Base-by-base conservation (phyloP, 1,284 basidiomycete genomes). In the Cerrena zonata region DNA sequence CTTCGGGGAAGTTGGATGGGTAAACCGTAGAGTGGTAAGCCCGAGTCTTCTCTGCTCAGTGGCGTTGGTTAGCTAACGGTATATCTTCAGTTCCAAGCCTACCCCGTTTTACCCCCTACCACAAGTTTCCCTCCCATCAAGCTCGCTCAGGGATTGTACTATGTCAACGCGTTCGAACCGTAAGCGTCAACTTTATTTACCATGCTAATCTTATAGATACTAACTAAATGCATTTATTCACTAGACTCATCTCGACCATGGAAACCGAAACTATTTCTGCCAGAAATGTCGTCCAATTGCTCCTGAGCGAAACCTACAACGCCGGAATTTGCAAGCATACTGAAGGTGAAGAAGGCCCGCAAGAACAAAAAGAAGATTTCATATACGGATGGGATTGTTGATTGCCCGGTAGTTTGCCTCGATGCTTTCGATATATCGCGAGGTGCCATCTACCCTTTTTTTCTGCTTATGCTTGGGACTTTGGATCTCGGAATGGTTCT, bases 201-300 rank as follows among this genome's bases (percentile, higher is more conserved):
- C 48, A 42, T 55, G 42, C 22, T 38, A 30, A 5, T 21, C 11
- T n/a, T 19, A 21, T 13, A 11, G n/a, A n/a, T 44, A 21, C 53
- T 60, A 38, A 59, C 26, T n/a, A 13, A 40, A 5, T 40, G 21
- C 5, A 45, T 36, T 43, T n/a, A 36, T 34, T 36, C 12, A 49
- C 4, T 53, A 88, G 87, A 38, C 77, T 89, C 59, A 86, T 90
- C 43, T 87, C 84, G 12, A 88, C 87, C 7, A 94, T 96, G 93
- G 93, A 97, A 69, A 95, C 94, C 0, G 84, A 91, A 66, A 94
- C 90, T 0, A 70, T 96, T 37, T 77, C 89, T 0, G 82, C 89
- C 0, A 82, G 91, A 36, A 95, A 96, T 63, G 76, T 86, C 23
- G 89, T 91, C 45, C 89, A 91, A 55, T 71, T 89, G 22, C 73